Base-by-base conservation (phyloP, 805 yeast species). In the Priceomyces melissophilus region DNA sequence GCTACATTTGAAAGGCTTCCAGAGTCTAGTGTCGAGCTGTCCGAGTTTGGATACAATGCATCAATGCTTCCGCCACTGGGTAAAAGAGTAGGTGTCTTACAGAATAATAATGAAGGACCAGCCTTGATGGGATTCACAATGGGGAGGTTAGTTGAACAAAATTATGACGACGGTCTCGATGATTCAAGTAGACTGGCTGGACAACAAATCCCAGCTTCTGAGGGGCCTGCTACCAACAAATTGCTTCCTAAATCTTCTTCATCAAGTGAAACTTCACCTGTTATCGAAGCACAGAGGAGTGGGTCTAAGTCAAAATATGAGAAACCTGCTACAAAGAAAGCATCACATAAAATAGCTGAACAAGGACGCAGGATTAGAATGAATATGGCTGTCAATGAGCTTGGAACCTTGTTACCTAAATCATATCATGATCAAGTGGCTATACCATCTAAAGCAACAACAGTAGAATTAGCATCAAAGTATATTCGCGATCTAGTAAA, bases 331-430 rank as follows among this genome's bases (percentile, higher is more conserved):
- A 71, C 76, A 23, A 83, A 84, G 57, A 81, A 83, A 52, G 78
- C 84, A 2, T 78, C 79, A 32, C 99, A 91, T 62, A 90, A 91
- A 58, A 74, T 87, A 11, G 98, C 99, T 0, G 99, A 91, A 63
- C 97, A 93, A 62, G 98, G 96, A 11, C 75, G 99, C 39, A 76
- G 99, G 52, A 90, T 91, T 60, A 73, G 99, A 47, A 84, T 91
- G 82, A 93, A 93, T 60, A 66, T 71, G 41, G 98, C 97, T 0
- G 81, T 91, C 25, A 79, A 79, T 33, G 96, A 87, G 32, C 67
- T 91, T 43, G 82, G 83, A 7, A 53, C 69, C 8, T 63, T 88
- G 46, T 73, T 91, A 15, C 95, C 96, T 0, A 77, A 81, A 4
- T 60, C 61, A 16, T 66, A 79, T 52, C 78, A 74, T 42, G 83